Base-by-base conservation (phyloP, 2,329 filamentous ascomycete species). In the Boeremia lycopersici region DNA sequence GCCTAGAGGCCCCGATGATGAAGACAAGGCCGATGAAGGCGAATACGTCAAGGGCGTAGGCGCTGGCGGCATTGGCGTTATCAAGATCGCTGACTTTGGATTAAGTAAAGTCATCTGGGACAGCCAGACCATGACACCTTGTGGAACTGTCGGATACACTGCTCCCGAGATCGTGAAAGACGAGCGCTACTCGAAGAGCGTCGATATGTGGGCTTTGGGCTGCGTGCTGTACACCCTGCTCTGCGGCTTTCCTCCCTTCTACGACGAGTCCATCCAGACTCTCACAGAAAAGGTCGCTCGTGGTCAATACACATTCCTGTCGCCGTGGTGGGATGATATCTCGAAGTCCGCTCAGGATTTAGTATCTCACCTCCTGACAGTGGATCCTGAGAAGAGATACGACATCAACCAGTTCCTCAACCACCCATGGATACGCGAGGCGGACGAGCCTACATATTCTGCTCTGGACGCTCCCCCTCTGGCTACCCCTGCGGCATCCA, bases 271-370 rank as follows among this genome's bases (percentile, higher is more conserved):
- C 70, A 98, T 99, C 64, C 92, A 96, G 71, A 89, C 96, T 0
- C 84, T 99, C 57, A 98, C 95, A 1, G 93, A 99, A 73, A 99
- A 99, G 81, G 95, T 99, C 15, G 95, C 95, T 28, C 89, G 90
- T 69, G 95, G 95, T 43, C 92, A 98, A 78, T 99, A 95, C 74
- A 98, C 95, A 0, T 99, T 99, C 80, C 79, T 99, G 38, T 98
- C 93, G 2, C 95, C 95, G 0, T 99, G 95, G 95, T 99, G 95
- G 95, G 95, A 99, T 65, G 93, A 97, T 54, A 98, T 99, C 58
- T 97, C 93, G 57, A 92, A 95, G 74, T 88, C 91, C 3, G 95
- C 95, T 0, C 91, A 98, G 74, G 93, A 99, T 68, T 81, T 99
- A 9, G 93, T 99, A 53, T 91, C 90, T 4, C 95, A 99, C 74